Percentiles rank a stretch among this genome's conserved stretches.
Conservation (phyloP, 305 asterid species). For the Ajuga reptans region DNA sequence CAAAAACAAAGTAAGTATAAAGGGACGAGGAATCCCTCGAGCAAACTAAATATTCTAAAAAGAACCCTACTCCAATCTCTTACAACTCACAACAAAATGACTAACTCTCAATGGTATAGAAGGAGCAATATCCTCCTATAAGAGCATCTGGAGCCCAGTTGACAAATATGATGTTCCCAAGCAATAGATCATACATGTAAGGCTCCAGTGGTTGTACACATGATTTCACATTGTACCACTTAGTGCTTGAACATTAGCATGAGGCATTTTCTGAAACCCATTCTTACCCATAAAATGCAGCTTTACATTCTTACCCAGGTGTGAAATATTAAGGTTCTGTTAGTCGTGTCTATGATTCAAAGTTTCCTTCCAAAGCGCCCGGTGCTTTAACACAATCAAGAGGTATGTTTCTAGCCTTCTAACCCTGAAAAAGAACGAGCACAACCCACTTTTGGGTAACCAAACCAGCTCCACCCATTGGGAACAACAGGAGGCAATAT, state of each 20-base stretch:
- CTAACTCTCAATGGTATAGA: background rate
- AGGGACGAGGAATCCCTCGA: too few species aligned
- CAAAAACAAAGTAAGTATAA: too few species aligned
- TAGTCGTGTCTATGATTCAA: background rate
- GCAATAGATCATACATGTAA: background rate
- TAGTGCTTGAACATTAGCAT: background rate
- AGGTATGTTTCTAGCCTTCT: background rate
- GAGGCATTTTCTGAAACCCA: background rate
- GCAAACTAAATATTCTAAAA: too few species aligned
- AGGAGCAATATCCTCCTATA: background rate
- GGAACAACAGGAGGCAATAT: background rate
- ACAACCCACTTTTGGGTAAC: background rate
- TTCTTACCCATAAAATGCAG: background rate
- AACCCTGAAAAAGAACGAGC: background rate
- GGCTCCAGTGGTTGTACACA: background rate
- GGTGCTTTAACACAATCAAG: background rate
- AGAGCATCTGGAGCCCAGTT: background rate
- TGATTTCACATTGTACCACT: background rate
- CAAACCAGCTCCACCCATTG: constrained; percentile 12
- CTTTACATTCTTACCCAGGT: background rate
- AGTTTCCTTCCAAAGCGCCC: background rate
- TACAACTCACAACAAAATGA: background rate
- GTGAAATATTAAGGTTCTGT: background rate
- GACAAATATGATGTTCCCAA: background rate
- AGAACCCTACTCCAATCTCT: background rate